Base-by-base conservation (phyloP, 495 filamentous ascomycete genomes). In the Trichoderma gamsii region DNA sequence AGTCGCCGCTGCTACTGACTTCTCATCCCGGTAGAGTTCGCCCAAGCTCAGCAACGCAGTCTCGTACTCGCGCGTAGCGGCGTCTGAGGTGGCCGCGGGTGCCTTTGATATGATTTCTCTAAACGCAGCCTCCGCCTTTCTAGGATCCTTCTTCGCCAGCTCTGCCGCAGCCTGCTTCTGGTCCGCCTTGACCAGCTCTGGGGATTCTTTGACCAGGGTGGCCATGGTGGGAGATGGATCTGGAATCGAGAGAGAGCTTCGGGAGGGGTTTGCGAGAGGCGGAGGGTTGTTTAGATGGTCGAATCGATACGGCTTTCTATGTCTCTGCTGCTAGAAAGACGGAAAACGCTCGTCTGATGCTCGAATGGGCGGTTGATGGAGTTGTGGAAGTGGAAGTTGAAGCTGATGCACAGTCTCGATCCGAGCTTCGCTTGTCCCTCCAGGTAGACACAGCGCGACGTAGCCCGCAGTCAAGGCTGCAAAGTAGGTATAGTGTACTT, bases 11-110 rank as follows among this genome's bases (percentile, higher is more conserved):
- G 71, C 77, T 69, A 44, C 78, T 73, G 66, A 87, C 86, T 91
- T 93, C 75, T 90, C 86, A 82, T 97, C 92, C 69, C 93, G 88
- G 76, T 97, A 95, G 70, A 97, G 81, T 86, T 96, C 89, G 69
- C 95, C 95, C 77, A 99, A 79, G 61, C 88, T 90, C 75, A 97
- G 83, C 70, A 96, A 73, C 13, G 92, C 91, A 18, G 83, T 78
- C 80, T 99, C 95, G 73, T 96, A 97, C 73, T 96, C 92, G 77
- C 87, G 88, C 70, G 94, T 84, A 44, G 92, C 92, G 13, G 88
- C 86, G 76, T 97, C 94, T 65, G 83, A 85, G 64, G 87, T 93
- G 43, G 88, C 87, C 41, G 92, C 91, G 18, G 92, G 92, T 23
- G 89, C 86, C 75, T 90, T 87, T 41, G 93, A 89, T 70, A 98